Conservation (phyloP, 2,329 filamentous ascomycete species). For the Arthroderma sp. region DNA sequence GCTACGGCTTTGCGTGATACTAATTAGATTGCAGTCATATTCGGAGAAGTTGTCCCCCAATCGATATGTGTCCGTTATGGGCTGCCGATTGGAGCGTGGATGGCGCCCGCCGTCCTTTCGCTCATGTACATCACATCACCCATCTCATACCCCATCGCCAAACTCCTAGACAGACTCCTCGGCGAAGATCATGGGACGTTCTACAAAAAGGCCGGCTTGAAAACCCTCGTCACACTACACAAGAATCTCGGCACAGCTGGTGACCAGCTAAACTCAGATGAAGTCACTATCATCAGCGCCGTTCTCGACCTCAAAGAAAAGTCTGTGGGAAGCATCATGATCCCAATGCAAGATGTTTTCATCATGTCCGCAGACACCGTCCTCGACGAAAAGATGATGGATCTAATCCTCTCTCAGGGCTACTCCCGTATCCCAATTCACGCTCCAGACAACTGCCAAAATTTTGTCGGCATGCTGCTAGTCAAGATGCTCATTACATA, state of each 20-base stretch:
- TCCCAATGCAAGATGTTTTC: constrained; percentile 94
- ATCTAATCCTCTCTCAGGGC: constrained; percentile 79
- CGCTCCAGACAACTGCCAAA: constrained; percentile 64
- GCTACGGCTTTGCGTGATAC: not conserved
- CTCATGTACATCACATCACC: constrained; percentile 91
- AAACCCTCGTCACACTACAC: constrained; percentile 90
- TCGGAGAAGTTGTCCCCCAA: constrained; percentile 91
- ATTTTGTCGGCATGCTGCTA: constrained; percentile 94
- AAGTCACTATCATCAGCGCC: constrained; percentile 96
- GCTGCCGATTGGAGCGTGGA: constrained; percentile 84
- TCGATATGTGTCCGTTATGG: constrained; percentile 94
- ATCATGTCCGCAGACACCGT: constrained; percentile 92
- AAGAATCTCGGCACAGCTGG: constrained; percentile 65
- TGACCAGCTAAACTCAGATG: constrained; percentile 88
- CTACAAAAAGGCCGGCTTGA: constrained; percentile 96
- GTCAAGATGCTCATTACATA: constrained; percentile 99
- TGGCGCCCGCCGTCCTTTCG: constrained; percentile 71
- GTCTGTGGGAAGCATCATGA: constrained; percentile 91
- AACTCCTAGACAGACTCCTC: constrained; percentile 83
- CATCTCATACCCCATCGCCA: constrained; percentile 86
- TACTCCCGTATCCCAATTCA: constrained; percentile 96
- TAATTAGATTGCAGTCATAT: constrained; percentile 58
- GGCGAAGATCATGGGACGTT: constrained; percentile 91
- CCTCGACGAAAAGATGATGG: constrained; percentile 87
- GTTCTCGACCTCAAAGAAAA: constrained; percentile 95